A percentile compares a stretch with the other conserved stretches of the same genome.
phyloP scores from a whole-genome alignment of 2,329 filamentous ascomycete genomes.

The Tolypocladium pustulatum region DNA sequence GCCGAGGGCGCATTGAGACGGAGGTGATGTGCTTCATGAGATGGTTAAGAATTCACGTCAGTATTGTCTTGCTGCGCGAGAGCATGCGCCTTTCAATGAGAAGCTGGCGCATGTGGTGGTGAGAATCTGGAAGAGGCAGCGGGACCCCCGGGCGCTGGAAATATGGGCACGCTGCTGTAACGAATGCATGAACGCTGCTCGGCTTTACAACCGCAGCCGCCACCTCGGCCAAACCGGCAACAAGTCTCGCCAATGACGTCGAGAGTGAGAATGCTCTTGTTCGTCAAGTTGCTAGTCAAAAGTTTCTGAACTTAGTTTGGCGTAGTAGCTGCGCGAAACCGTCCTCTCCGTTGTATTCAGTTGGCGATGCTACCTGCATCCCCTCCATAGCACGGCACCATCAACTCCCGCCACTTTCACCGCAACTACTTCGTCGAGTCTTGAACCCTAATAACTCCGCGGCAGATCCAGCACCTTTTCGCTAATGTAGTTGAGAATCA shows the following conservation, averaged over 20 bases:
- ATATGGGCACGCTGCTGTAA: neutral
- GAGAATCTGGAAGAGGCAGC: neutral
- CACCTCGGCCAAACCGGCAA: neutral
- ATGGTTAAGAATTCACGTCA: neutral
- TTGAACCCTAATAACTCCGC: conserved; percentile 45
- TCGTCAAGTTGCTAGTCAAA: neutral
- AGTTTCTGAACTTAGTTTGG: neutral
- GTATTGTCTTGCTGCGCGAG: neutral
- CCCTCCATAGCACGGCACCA: too few relatives aligned
- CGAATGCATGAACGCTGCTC: neutral
- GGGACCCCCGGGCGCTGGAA: neutral
- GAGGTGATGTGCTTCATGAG: neutral
- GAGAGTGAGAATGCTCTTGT: neutral
- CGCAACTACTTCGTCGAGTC: too few relatives aligned
- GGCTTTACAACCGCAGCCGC: neutral
- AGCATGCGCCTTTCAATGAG: neutral
- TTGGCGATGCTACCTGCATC: neutral
- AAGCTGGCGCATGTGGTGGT: neutral
- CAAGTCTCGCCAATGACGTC: neutral
- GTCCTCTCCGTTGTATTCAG: neutral
- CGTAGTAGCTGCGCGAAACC: neutral
- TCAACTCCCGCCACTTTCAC: neutral
- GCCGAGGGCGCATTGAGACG: neutral
- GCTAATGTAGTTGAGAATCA: conserved; percentile 65
- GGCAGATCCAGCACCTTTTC: conserved; percentile 59